Evolutionary conservation across 306 rosid species (phyloP), one percentile per base, ranked within the genome.

Genomic region (Dalbergia oliveri): DNA sequence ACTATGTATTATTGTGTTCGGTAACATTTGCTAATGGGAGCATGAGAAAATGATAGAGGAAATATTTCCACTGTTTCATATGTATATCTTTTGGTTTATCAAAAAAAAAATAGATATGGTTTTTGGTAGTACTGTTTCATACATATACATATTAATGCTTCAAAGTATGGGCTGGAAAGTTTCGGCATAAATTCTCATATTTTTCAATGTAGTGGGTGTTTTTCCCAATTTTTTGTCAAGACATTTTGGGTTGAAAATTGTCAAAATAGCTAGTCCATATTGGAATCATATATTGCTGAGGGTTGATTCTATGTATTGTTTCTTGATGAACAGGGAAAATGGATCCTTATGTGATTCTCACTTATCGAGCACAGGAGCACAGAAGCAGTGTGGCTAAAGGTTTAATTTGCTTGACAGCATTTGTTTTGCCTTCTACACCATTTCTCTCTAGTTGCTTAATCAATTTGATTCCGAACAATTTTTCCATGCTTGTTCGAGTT

Each of bases 261-360:
- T 53, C 8, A 44, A 21, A 21, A 21, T 21, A 21, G 23, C 1
- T 21, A 21, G 23, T 1, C 23, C 7, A 37, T 6, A 37, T 50
- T 31, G 3, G 12, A 69, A 59, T 11, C 9, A 59, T 37, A 44
- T 53, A n/a, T 54, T 5, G 16, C 7, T 56, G 44, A 39, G 16
- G 37, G 34, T 68, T 71, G 26, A n/a, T 67, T 66, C 43, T 18
- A 9, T 68, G 0, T 11, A 23, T 14, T 18, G 33, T 14, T 47
- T 60, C 14, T 83, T 57, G 18, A 59, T 71, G 49, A 33, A 33
- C 85, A 86, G 89, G 43, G 15, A 77, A 86, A 43, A 86, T 83
- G 80, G 87, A 86, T 63, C 85, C 89, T 19, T 86, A 83, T 39
- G 89, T 73, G 75, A 73, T 83, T 70, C 85, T 86, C 62, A 72